Evolutionary conservation across 2,329 filamentous ascomycete genomes (phyloP), one percentile per base, ranked within the genome.

Genomic region (Xenosphaeropsis pyriputrescens): DNA sequence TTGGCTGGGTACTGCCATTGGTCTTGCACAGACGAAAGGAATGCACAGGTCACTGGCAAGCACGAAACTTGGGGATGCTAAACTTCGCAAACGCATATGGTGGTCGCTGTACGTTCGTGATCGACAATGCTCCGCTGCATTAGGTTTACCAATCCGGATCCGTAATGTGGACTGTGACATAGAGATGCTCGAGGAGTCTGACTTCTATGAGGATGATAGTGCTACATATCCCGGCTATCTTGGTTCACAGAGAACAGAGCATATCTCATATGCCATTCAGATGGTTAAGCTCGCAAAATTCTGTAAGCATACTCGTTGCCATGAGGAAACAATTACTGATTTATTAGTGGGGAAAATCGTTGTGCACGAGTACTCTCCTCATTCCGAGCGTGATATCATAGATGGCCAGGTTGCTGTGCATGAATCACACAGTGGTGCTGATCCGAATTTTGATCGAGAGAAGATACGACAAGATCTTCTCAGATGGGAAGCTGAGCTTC

Each of bases 1-100:
- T 43, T 69, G 65, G 65, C 50, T 69, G 2, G 64, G 63, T 0
- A 61, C 63, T 6, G 67, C 67, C 0, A 68, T 69, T 18, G 64
- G 61, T 7, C 51, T 71, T 8, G 67, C 68, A 0, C 65, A 72
- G 45, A 68, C 66, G 0, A 57, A 61, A 36, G 64, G 61, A 1
- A 48, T 67, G 4, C 63, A 67, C 44, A 54, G 63, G 5, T 50
- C 49, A 8, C 12, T 33, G 18, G 39, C 39, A 11, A 35, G 22
- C 11, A 38, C 17, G 6, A 39, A 29, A 16, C 36, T 39, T 16
- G 34, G n/a, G 32, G 35, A 45, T 32, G 18, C 26, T 7, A 45
- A 36, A 36, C 34, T 44, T 5, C 36, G 43, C 6, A 44, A 43
- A n/a, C 33, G 41, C 36, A 41, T 45, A 14, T 45, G 43, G 41